Evolutionary conservation across 768 basidiomycete genomes (phyloP).

Genomic region (Boletus tylopilopsis): DNA sequence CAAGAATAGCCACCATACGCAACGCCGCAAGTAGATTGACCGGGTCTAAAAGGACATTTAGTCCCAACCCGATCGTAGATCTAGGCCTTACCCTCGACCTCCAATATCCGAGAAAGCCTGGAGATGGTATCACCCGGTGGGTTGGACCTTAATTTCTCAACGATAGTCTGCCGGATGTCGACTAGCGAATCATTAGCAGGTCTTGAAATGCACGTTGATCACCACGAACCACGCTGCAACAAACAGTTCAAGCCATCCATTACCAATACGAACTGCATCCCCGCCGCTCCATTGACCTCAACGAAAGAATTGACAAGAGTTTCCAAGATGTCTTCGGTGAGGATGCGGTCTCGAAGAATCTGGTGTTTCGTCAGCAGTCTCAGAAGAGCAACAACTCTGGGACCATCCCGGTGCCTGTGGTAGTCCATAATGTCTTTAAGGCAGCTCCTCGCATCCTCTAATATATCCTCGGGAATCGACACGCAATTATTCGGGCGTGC

Average conservation of each 20-base stretch:
- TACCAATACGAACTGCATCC: slow-evolving; percentile 18
- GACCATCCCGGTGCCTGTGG: slow-evolving; percentile 16
- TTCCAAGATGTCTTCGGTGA: slow-evolving; percentile 11
- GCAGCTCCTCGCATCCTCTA: slow-evolving; percentile 16
- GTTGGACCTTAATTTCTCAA: slow-evolving; percentile 3
- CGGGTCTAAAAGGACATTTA: slow-evolving; percentile 3
- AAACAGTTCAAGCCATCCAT: slow-evolving; percentile 22
- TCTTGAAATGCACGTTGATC: neutral
- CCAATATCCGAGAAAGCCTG: slow-evolving; percentile 17
- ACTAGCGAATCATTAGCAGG: slow-evolving; percentile 2
- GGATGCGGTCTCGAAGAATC: slow-evolving; percentile 11
- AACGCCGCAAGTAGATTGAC: slow-evolving; percentile 13
- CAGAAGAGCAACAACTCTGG: slow-evolving; percentile 22
- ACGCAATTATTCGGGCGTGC: neutral
- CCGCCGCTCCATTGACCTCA: neutral
- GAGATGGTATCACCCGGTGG: neutral
- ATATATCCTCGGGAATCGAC: neutral
- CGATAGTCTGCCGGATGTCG: slow-evolving; percentile 6
- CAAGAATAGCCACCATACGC: slow-evolving; percentile 15
- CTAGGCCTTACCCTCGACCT: slow-evolving; percentile 8
- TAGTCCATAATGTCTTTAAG: slow-evolving; percentile 7
- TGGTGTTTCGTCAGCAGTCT: slow-evolving; percentile 18
- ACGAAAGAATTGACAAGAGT: slow-evolving; percentile 15
- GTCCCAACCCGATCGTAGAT: neutral
- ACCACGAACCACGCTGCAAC: slow-evolving; percentile 17